These are phyloP conservation scores for Beta lomatogona DNA, from an alignment of 179 eudicot genomes.

Conservation along the genomic window DNA sequence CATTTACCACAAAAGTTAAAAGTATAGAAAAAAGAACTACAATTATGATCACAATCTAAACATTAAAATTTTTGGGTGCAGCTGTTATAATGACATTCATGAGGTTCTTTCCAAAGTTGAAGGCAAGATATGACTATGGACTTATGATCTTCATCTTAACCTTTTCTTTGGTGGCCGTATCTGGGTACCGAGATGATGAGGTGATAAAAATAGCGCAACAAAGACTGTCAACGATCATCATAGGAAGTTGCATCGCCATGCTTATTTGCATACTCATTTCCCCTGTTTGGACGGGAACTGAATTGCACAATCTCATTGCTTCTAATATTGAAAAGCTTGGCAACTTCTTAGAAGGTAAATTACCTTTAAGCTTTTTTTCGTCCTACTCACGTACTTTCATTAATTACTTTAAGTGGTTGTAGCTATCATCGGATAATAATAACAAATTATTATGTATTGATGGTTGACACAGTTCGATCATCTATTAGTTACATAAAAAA, in stretches of 20 bases:
- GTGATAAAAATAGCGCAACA: conserved; percentile 46
- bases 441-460: not conserved
- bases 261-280: conserved; percentile 41
- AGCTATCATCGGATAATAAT: not conserved
- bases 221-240: conserved; percentile 46
- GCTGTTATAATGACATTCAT: conserved; percentile 51
- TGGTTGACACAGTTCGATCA: no score
- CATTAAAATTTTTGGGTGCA: conserved; percentile 20
- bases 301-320: conserved; percentile 52
- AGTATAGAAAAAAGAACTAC: not conserved
- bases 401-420: not conserved
- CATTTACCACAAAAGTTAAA: no score
- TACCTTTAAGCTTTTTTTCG: not conserved
- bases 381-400: no score
- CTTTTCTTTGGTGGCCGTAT: conserved; percentile 50
- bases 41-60: not conserved
- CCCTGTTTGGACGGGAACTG: conserved; percentile 65
- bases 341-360: conserved; percentile 46
- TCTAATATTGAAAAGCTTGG: conserved; percentile 50
- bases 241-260: conserved; percentile 49
- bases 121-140: conserved; percentile 64
- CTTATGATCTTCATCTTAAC: conserved; percentile 59
- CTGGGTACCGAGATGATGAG: conserved; percentile 51
- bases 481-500: no score
- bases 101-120: conserved; percentile 61